These are phyloP conservation scores for Penicillium odoratum DNA, from an alignment of 495 filamentous ascomycete genomes.

Conservation along the genomic window DNA sequence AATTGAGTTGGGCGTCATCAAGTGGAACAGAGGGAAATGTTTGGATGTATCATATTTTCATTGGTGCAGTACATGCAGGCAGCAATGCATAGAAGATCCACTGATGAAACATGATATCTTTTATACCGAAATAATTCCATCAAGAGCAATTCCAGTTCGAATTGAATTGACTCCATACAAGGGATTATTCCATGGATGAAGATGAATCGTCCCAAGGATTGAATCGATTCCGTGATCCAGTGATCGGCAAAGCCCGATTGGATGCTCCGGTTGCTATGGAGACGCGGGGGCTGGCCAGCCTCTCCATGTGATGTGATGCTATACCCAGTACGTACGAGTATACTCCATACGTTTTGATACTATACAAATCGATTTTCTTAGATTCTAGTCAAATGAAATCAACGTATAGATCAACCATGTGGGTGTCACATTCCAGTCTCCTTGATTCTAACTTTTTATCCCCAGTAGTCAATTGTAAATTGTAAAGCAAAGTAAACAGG, in stretches of 20 bases:
- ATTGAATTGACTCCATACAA: too few relatives aligned
- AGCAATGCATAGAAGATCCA: too few relatives aligned
- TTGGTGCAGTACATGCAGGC: background rate
- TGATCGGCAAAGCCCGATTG: slow-evolving; percentile 10
- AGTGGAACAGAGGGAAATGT: background rate
- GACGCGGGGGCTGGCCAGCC: slow-evolving; percentile 6
- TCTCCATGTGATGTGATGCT: slow-evolving; percentile 10
- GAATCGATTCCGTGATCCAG: slow-evolving; percentile 1
- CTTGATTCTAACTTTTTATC: background rate
- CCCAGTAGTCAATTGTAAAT: background rate
- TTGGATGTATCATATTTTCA: slow-evolving; percentile 4
- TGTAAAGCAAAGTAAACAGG: background rate
- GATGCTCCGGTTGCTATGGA: slow-evolving; percentile 16
- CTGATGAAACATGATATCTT: too few relatives aligned
- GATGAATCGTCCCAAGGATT: background rate
- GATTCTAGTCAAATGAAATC: background rate
- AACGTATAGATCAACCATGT: background rate
- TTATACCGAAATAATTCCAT: too few relatives aligned
- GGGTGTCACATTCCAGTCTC: background rate
- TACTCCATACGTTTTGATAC: background rate
- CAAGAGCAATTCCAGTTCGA: too few relatives aligned
- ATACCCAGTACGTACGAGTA: background rate
- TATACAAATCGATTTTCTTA: too few relatives aligned
- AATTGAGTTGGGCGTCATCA: slow-evolving; percentile 4
- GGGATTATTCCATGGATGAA: background rate